Base-by-base conservation (phyloP, 495 filamentous ascomycete genomes). In the Sabuloglossum arenarium region DNA sequence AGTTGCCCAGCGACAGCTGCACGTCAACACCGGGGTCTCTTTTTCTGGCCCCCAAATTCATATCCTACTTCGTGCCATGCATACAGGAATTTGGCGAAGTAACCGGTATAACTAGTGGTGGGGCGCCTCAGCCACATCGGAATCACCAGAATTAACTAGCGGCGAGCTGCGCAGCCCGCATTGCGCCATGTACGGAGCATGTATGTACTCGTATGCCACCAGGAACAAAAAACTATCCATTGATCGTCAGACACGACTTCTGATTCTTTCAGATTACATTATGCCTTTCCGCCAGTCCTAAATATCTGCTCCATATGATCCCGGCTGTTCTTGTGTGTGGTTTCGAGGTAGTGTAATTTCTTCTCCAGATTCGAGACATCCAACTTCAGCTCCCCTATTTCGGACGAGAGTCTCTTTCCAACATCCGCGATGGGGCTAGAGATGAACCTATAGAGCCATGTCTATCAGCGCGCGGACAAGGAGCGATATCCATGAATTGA, bases 321-420 rank as follows among this genome's bases (percentile, higher is more conserved):
- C 60, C 81, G 76, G 65, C 88, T 91, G 62, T 96, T 98, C 74
- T 93, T 86, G 64, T 86, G 79, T 52, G 91, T 97, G 56, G 83
- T 91, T 72, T 98, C 93, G 9, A 95, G 77, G 66, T 95, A 97
- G 56, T 90, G 79, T 57, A 94, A 74, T 70, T 89, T 86, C 79
- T 95, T 95, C 59, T 85, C 83, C 56, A 96, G 69, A 51, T 77
- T 80, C 55, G 81, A 71, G 57, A 94, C 77, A 59, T 95, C 88
- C 24, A 77, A 69, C 60, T 87, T 82, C 32, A 88, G 68, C 59
- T 85, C 81, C 64, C 80, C 73, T 52, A 79, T 81, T 69, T 94
- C 86, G n/a, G 72, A 71, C 19, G 79, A 75, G 50, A 96, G 74
- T 55, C 87, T 81, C 63, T 79, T 78, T 63, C 90, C 81, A 59